Conservation (phyloP, 345 rosid genomes). For the Orychophragmus violaceus region DNA sequence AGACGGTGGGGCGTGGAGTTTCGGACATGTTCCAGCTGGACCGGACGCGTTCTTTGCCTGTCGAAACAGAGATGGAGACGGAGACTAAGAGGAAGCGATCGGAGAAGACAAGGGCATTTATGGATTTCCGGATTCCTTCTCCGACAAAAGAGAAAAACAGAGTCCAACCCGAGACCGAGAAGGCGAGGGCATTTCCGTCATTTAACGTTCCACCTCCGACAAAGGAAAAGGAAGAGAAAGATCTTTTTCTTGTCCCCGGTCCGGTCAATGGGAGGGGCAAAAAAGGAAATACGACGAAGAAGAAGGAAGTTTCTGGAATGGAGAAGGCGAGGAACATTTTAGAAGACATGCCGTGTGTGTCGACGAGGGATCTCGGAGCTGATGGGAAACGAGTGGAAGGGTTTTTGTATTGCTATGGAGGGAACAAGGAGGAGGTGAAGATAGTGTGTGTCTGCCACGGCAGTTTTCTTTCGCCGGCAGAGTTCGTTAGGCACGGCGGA, state of each 20-base stretch:
- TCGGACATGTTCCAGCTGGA: constrained; percentile 30
- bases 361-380: constrained; percentile 43
- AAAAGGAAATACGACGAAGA: neutral
- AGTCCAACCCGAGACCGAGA: neutral
- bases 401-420: constrained; percentile 37
- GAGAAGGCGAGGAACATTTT: constrained; percentile 40
- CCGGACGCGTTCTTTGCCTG: constrained; percentile 65
- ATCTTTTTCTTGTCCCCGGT: neutral
- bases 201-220: neutral
- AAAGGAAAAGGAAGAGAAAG: neutral
- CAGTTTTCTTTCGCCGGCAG: constrained; percentile 38
- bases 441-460: constrained; percentile 61
- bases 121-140: neutral
- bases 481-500: constrained; percentile 44
- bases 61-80: constrained; percentile 43
- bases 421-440: constrained; percentile 28
- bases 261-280: neutral
- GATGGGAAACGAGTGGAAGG: constrained; percentile 43
- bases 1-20: constrained; percentile 14
- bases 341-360: constrained; percentile 50
- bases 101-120: constrained; percentile 27
- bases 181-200: neutral
- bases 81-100: constrained; percentile 29
- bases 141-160: neutral
- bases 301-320: constrained; percentile 29